Evolutionary conservation across 2,329 filamentous ascomycete genomes (phyloP).

Genomic region (Alternaria hordeiaustralica): DNA sequence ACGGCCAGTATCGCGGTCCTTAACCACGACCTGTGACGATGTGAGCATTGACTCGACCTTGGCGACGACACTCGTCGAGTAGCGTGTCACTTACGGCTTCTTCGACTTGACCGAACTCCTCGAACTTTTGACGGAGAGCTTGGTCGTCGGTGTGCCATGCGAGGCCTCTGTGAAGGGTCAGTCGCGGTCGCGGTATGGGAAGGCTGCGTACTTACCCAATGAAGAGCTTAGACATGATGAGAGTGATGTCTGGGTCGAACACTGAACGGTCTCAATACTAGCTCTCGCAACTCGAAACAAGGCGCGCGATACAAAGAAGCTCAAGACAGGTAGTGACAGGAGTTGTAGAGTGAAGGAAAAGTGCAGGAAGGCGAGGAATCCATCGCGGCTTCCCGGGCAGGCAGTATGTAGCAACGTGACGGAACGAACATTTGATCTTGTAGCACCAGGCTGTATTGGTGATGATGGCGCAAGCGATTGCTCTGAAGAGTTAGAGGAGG

Average conservation of each 20-base stretch:
- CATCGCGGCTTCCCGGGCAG: slow-evolving; percentile 39
- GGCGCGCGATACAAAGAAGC: slow-evolving; percentile 37
- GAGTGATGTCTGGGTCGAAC: slow-evolving; percentile 33
- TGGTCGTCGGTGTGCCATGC: slow-evolving; percentile 97
- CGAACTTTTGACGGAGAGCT: slow-evolving; percentile 87
- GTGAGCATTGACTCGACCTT: slow-evolving; percentile 22
- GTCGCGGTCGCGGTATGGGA: neutral
- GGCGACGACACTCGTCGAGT: neutral
- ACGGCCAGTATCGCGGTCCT: slow-evolving; percentile 94
- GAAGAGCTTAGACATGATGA: slow-evolving; percentile 88
- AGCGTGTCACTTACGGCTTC: slow-evolving; percentile 80
- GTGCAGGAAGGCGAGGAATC: slow-evolving; percentile 30
- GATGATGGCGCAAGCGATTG: slow-evolving; percentile 32
- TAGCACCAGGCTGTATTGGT: slow-evolving; percentile 34
- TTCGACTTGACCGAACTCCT: slow-evolving; percentile 87
- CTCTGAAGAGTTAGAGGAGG: slow-evolving; percentile 22
- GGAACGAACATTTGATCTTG: slow-evolving; percentile 50
- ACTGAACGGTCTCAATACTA: slow-evolving; percentile 51
- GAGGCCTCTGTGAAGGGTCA: slow-evolving; percentile 73
- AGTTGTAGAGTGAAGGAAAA: slow-evolving; percentile 24
- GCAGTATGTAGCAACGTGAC: slow-evolving; percentile 44
- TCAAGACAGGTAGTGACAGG: slow-evolving; percentile 31
- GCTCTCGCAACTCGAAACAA: slow-evolving; percentile 38
- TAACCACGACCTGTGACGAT: slow-evolving; percentile 81
- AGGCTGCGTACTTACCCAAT: slow-evolving; percentile 72